phyloP scores from a whole-genome alignment of 345 rosid species.

The Eucalyptus cladocalyx region DNA sequence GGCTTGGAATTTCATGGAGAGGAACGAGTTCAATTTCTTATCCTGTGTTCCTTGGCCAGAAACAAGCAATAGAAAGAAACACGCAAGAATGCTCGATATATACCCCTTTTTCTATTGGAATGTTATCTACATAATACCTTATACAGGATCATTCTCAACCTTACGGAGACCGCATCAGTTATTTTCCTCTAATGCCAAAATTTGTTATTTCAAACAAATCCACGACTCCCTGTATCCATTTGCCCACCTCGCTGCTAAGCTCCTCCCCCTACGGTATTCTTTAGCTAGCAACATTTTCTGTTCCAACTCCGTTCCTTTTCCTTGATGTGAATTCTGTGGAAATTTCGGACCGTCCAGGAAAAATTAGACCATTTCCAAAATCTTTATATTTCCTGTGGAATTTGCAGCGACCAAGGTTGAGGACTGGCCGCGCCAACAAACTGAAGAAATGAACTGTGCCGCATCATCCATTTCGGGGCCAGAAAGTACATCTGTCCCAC shows the following conservation, averaged over 20 bases:
- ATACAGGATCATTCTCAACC: not conserved
- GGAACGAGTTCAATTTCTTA: not conserved
- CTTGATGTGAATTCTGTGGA: not conserved
- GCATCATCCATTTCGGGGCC: constrained; percentile 58
- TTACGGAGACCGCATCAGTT: not conserved
- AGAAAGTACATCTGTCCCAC: constrained; percentile 36
- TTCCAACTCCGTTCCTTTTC: not conserved
- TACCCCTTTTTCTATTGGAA: not conserved
- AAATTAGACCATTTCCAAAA: constrained; percentile 67
- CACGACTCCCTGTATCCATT: not conserved
- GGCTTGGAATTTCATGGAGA: not conserved
- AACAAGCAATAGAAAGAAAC: not conserved
- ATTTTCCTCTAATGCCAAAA: not conserved
- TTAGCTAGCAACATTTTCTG: not conserved
- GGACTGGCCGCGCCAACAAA: constrained; percentile 85
- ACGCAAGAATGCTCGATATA: not conserved
- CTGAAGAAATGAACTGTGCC: constrained; percentile 68
- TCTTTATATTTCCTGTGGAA: constrained; percentile 82
- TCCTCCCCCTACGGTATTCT: not conserved
- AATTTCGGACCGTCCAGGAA: not conserved
- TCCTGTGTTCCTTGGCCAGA: not conserved
- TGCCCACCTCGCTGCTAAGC: not conserved
- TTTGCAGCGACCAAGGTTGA: constrained; percentile 79
- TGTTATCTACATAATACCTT: not conserved
- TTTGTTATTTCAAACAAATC: not conserved